These are phyloP conservation scores for Paramecium caudatum DNA, from an alignment of 73 alveolate species.

Conservation along the genomic window DNA sequence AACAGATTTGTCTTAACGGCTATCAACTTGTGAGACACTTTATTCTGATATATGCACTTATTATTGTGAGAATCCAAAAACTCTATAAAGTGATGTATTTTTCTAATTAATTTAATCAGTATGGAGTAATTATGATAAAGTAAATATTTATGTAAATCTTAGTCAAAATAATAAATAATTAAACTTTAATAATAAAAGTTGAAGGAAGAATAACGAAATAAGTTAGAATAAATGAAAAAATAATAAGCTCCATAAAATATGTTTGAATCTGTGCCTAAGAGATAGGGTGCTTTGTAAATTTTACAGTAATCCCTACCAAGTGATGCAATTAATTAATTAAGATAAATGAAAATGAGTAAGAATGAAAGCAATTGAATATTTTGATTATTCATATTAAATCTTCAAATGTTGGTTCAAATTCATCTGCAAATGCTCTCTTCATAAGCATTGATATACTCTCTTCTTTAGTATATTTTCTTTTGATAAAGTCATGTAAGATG, in stretches of 20 bases:
- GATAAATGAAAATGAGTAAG: not conserved
- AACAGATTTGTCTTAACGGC: not conserved
- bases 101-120: constrained; percentile 22
- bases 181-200: not conserved
- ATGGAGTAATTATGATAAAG: constrained; percentile 26
- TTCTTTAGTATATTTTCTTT: constrained; percentile 43
- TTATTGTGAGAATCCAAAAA: constrained; percentile 75
- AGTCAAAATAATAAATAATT: constrained; percentile 33
- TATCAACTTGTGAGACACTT: not conserved
- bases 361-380: constrained; percentile 33
- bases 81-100: constrained; percentile 57
- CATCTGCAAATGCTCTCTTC: constrained; percentile 65
- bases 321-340: constrained; percentile 8
- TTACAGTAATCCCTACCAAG: constrained; percentile 22
- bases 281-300: not conserved
- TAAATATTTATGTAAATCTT: not conserved
- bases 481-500: constrained; percentile 65
- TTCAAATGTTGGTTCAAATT: constrained; percentile 69
- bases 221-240: constrained; percentile 34
- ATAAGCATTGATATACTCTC: constrained; percentile 50
- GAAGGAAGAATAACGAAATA: constrained; percentile 51
- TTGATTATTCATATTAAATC: constrained; percentile 18
- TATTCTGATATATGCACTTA: constrained; percentile 45
- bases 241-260: constrained; percentile 67
- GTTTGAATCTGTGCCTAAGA: not conserved